Percentiles rank a stretch among this genome's conserved stretches.
These are phyloP conservation scores for Niveomyces coronatus DNA, from an alignment of 2,329 filamentous ascomycete genomes.

Conservation along the genomic window DNA sequence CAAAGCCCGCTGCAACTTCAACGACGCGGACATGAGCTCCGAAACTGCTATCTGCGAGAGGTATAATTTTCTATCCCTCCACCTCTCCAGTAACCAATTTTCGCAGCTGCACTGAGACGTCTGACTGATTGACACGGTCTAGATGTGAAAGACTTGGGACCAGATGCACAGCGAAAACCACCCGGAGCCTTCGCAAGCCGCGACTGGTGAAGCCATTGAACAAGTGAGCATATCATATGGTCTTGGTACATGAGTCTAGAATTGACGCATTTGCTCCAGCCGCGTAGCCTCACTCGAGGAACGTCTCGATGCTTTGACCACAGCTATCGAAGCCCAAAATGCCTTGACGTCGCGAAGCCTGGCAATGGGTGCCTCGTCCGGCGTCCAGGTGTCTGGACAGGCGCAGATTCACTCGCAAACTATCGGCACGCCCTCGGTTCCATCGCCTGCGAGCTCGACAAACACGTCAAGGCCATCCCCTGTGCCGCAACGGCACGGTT, in stretches of 20 bases:
- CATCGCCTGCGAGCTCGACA: slow-evolving; percentile 9
- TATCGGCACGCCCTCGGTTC: slow-evolving; percentile 3
- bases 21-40: slow-evolving; percentile 12
- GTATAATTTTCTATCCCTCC: slow-evolving; percentile 8
- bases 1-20: slow-evolving; percentile 22
- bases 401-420: background rate
- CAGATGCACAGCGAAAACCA: slow-evolving; percentile 20
- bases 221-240: slow-evolving; percentile 14
- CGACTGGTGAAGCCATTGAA: slow-evolving; percentile 19
- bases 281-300: slow-evolving; percentile 18
- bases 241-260: background rate
- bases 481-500: slow-evolving; percentile 3
- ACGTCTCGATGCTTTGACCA: slow-evolving; percentile 15
- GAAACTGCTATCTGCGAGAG: slow-evolving; percentile 19
- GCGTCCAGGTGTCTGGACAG: background rate
- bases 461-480: slow-evolving; percentile 4
- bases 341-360: slow-evolving; percentile 4
- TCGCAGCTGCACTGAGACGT: too few species aligned
- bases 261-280: slow-evolving; percentile 11
- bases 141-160: slow-evolving; percentile 19
- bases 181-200: slow-evolving; percentile 20
- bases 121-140: slow-evolving; percentile 5
- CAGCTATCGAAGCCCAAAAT: slow-evolving; percentile 8
- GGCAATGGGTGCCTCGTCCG: background rate
- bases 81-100: background rate